Evolutionary conservation across 73 alveolate genomes (phyloP).

Genomic region (Paramecium pentaurelia): DNA sequence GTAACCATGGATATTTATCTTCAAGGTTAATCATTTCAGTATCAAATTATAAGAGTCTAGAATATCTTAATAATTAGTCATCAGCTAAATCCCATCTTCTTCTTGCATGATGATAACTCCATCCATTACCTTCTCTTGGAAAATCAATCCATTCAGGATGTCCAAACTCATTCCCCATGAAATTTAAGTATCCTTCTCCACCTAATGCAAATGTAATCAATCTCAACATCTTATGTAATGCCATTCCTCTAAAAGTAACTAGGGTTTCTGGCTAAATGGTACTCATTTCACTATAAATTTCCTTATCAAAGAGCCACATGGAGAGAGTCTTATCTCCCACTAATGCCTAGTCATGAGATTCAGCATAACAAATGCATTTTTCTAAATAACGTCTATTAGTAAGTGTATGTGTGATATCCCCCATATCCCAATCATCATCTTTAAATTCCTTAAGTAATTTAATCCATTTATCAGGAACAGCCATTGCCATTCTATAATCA

Average conservation of each 20-base stretch:
- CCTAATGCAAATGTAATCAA: constrained; percentile 94
- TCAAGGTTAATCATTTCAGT: constrained; percentile 58
- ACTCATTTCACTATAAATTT: constrained; percentile 90
- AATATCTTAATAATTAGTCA: constrained; percentile 58
- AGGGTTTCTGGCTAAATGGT: constrained; percentile 68
- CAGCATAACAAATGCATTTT: constrained; percentile 93
- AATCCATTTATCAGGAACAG: constrained; percentile 89
- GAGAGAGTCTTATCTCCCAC: constrained; percentile 98
- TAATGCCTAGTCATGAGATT: constrained; percentile 96
- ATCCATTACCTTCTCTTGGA: constrained; percentile 98
- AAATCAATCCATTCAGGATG: constrained; percentile 99
- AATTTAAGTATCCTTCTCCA: constrained; percentile 92
- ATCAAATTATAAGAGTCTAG: constrained; percentile 41
- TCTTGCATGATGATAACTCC: constrained; percentile 91
- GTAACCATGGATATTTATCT: constrained; percentile 68
- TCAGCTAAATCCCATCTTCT: constrained; percentile 97
- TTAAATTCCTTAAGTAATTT: constrained; percentile 78
- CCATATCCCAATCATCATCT: constrained; percentile 98
- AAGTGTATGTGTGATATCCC: constrained; percentile 80
- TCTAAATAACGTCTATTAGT: constrained; percentile 93
- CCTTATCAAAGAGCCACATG: constrained; percentile 88
- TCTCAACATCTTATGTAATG: constrained; percentile 94
- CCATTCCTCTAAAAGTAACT: constrained; percentile 93
- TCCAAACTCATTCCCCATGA: constrained; percentile 99
- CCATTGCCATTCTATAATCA: constrained; percentile 95